phyloP scores from a whole-genome alignment of 176 grass and related monocot species.

The Metroxylon sagu region DNA sequence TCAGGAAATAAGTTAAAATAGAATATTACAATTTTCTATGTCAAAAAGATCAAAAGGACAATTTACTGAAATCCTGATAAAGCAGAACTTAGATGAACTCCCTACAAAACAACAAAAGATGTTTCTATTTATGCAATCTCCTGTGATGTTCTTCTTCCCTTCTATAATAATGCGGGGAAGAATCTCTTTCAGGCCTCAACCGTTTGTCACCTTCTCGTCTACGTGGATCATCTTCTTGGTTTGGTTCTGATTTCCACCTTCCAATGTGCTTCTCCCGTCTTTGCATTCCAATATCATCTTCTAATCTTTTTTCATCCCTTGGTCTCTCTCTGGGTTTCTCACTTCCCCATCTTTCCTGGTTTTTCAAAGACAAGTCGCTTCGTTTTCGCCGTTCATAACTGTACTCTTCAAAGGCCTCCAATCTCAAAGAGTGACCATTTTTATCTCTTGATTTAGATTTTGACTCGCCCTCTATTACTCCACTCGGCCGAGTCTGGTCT shows the following conservation, averaged over 20 bases:
- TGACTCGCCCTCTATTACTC: constrained; percentile 5
- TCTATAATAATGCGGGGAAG: constrained; percentile 5
- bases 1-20: too few species aligned
- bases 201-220: constrained; percentile 13
- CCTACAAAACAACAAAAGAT: too few species aligned
- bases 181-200: constrained; percentile 9
- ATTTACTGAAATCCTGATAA: too few species aligned
- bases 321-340: constrained; percentile 32
- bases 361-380: constrained; percentile 16
- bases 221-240: constrained; percentile 1
- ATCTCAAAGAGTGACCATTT: constrained; percentile 31
- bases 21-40: too few species aligned
- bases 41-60: too few species aligned
- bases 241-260: constrained; percentile 15
- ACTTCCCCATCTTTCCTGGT: constrained; percentile 7
- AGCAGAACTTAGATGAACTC: too few species aligned
- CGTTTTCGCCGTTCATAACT: constrained; percentile 17
- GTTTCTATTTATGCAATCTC: constrained; percentile 2
- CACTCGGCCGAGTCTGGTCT: constrained; percentile 6
- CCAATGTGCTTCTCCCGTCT: constrained; percentile 31
- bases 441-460: constrained; percentile 14
- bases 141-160: constrained; percentile 12
- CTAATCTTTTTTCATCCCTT: constrained; percentile 21
- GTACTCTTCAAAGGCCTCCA: constrained; percentile 15
- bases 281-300: constrained; percentile 6